Evolutionary conservation across 2,329 filamentous ascomycete genomes (phyloP).

Genomic region (Rhinocladiella mackenziei): DNA sequence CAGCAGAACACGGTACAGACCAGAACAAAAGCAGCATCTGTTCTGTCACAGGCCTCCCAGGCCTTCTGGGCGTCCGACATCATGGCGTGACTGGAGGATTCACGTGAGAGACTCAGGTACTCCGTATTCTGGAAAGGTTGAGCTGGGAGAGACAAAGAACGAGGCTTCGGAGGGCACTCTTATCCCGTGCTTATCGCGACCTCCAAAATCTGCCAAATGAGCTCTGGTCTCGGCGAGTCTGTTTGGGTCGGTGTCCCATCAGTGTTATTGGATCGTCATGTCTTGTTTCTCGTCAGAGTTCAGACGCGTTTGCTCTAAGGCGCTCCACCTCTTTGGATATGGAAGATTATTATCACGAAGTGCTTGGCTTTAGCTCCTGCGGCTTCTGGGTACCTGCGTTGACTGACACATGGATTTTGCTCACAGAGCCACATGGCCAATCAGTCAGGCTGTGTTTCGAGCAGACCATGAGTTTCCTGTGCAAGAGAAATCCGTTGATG

Average conservation of each 20-base stretch:
- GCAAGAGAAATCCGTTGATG: no score
- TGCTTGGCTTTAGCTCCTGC: neutral
- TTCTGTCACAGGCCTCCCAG: conserved; percentile 51
- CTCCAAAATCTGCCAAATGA: conserved; percentile 10
- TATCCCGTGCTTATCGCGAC: conserved; percentile 15
- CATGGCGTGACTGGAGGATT: conserved; percentile 11
- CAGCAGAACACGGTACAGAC: conserved; percentile 52
- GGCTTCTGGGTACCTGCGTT: conserved; percentile 18
- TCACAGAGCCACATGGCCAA: conserved; percentile 5
- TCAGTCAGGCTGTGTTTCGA: no score
- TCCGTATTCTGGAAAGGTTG: no score
- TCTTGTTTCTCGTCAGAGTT: no score
- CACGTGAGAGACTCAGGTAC: neutral
- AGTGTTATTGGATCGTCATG: no score
- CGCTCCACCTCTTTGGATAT: no score
- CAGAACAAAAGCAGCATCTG: conserved; percentile 51
- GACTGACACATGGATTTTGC: conserved; percentile 14
- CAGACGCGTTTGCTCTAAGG: no score
- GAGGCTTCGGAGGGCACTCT: conserved; percentile 12
- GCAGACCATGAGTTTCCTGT: no score
- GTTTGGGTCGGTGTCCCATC: no score
- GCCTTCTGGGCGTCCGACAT: conserved; percentile 41
- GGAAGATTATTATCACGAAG: neutral
- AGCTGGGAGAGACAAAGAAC: conserved; percentile 1
- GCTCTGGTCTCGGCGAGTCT: no score